Base-by-base conservation (phyloP, 371 early-diverging fungal species). In the Cokeromyces recurvatus region DNA sequence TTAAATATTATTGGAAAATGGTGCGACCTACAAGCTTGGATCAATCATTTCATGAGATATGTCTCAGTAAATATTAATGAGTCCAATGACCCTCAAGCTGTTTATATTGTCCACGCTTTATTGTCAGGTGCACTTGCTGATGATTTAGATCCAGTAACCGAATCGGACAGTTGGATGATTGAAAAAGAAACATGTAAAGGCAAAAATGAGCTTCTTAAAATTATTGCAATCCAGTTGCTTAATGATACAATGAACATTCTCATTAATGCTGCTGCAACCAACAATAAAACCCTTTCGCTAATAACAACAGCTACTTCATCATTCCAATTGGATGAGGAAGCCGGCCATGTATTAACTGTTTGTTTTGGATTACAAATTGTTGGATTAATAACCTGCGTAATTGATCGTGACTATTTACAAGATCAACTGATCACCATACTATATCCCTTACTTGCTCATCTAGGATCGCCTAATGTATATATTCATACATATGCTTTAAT, bases 401-500 rank as follows among this genome's bases (percentile, higher is more conserved):
- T 74, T 8, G 51, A 40, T 10, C 42, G 47, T 7, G 43, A 56
- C 10, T 21, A 22, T 22, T 25, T 68, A 10, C 53, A 63, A 25
- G 64, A 66, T 7, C 66, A 77, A 23, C 51, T 85, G 1, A 79
- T 82, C 27, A 76, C 74, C 14, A 45, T 66, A 2, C 53, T 86
- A 1, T 84, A 86, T 57, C 77, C 74, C 0, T 51, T 86, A 11
- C 41, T 86, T 21, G 76, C 76, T 6, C 73, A 78, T 40, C 47
- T 78, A 1, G 82, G 81, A 2, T 78, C 64, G 16, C 53, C 55
- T 2, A 65, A 61, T 46, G 40, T 62, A 0, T 69, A 51, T 32
- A 58, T 72, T 8, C 64, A 68, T 38, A 62, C 57, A 8, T 70
- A 64, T 37, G 69, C 74, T 6, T 43, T 62, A 12, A 71, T 66